A percentile compares a stretch with the other conserved stretches of the same genome.
These are phyloP conservation scores for Saxophila tyrrhenica DNA, from an alignment of 495 filamentous ascomycete species.

Conservation along the genomic window DNA sequence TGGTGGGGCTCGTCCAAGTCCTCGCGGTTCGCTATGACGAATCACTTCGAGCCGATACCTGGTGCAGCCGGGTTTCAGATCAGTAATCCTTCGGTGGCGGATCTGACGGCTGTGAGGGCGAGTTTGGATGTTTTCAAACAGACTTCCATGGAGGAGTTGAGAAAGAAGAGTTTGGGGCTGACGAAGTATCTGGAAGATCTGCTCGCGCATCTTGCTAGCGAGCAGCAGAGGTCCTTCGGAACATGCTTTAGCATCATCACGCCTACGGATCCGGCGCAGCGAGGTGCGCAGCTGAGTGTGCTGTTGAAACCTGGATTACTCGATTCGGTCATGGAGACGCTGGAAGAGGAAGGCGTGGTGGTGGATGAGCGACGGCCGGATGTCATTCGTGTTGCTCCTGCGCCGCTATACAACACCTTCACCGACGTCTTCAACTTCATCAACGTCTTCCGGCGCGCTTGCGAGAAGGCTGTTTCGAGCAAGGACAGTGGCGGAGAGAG, in stretches of 20 bases:
- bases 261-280: slow-evolving; percentile 53
- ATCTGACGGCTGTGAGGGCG: slow-evolving; percentile 59
- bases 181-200: slow-evolving; percentile 73
- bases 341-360: slow-evolving; percentile 63
- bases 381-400: slow-evolving; percentile 84
- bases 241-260: slow-evolving; percentile 68
- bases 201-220: slow-evolving; percentile 34
- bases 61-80: slow-evolving; percentile 62
- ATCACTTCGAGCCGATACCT: slow-evolving; percentile 57
- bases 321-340: slow-evolving; percentile 50
- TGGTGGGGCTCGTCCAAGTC: slow-evolving; percentile 83
- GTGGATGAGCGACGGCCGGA: slow-evolving; percentile 84
- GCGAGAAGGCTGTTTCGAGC: slow-evolving; percentile 7
- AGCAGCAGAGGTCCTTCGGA: slow-evolving; percentile 26
- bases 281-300: slow-evolving; percentile 83
- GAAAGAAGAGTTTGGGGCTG: slow-evolving; percentile 61
- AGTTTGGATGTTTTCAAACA: slow-evolving; percentile 68
- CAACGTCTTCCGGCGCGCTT: slow-evolving; percentile 45
- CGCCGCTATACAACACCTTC: slow-evolving; percentile 81
- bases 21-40: slow-evolving; percentile 69
- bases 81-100: slow-evolving; percentile 55
- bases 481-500: slow-evolving; percentile 2
- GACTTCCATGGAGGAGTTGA: slow-evolving; percentile 57
- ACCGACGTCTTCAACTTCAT: slow-evolving; percentile 69
- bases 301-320: slow-evolving; percentile 55